A percentile compares a stretch with the other conserved stretches of the same genome.
Conservation (phyloP, 306 rosid species). For the Bauhinia variegata region DNA sequence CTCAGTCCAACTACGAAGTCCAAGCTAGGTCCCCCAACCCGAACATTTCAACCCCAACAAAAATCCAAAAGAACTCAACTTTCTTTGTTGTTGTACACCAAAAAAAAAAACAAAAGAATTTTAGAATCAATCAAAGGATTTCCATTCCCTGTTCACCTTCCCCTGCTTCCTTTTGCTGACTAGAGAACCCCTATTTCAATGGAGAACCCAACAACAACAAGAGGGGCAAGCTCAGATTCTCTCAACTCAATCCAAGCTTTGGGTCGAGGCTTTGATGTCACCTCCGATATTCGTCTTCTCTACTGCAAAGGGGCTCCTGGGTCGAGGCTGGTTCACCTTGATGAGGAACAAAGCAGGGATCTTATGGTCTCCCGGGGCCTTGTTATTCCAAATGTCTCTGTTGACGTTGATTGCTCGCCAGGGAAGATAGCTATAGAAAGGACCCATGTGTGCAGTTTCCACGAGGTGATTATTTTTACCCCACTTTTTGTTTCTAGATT, state of each 20-base stretch:
- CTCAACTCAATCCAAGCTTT: slow-evolving; percentile 87
- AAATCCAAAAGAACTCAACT: slow-evolving; percentile 6
- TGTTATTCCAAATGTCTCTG: slow-evolving; percentile 68
- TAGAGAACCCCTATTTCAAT: slow-evolving; percentile 32
- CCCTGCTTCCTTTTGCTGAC: slow-evolving; percentile 22
- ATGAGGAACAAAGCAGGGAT: slow-evolving; percentile 59
- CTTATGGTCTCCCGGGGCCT: slow-evolving; percentile 56
- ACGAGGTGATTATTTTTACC: slow-evolving; percentile 59
- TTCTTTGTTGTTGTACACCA: background rate
- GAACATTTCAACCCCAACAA: slow-evolving; percentile 19
- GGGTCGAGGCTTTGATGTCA: slow-evolving; percentile 95
- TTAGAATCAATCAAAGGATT: slow-evolving; percentile 8
- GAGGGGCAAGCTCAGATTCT: slow-evolving; percentile 53
- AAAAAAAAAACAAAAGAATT: slow-evolving; percentile 39
- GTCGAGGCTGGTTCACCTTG: slow-evolving; percentile 73
- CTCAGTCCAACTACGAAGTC: slow-evolving; percentile 38
- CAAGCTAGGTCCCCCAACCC: slow-evolving; percentile 26
- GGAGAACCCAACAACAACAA: slow-evolving; percentile 44
- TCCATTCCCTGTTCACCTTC: background rate
- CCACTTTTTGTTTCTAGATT: slow-evolving; percentile 25
- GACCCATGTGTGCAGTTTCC: slow-evolving; percentile 66
- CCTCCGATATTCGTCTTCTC: slow-evolving; percentile 91
- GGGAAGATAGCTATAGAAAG: slow-evolving; percentile 47
- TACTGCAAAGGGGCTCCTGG: slow-evolving; percentile 95
- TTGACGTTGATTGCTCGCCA: slow-evolving; percentile 56